Percentiles rank a stretch among this genome's conserved stretches.
phyloP scores from a whole-genome alignment of 371 early-diverging fungal genomes.

The Dinochytrium kinnereticum region DNA sequence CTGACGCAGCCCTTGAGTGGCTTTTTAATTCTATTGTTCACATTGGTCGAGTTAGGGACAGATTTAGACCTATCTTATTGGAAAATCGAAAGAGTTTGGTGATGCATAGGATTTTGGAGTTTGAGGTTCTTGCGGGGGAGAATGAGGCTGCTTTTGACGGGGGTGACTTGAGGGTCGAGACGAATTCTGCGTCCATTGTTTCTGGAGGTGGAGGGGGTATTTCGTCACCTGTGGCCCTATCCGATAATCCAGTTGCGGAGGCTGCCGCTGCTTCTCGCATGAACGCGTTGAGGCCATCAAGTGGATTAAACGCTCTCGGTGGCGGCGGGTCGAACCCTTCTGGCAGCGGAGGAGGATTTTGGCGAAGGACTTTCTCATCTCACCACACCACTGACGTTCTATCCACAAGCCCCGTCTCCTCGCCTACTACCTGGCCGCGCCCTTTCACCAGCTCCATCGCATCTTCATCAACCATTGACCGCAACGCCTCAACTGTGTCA shows the following conservation, averaged over 20 bases:
- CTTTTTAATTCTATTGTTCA: neutral
- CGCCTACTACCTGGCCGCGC: too few species aligned
- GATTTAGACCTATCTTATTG: neutral
- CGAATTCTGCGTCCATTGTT: neutral
- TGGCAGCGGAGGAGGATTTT: too few species aligned
- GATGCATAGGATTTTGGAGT: neutral
- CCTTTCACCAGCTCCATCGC: too few species aligned
- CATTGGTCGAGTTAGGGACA: neutral
- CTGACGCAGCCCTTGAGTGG: conserved; percentile 3
- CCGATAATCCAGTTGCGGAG: neutral
- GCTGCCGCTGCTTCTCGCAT: neutral
- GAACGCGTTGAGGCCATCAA: neutral
- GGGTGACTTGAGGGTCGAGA: neutral
- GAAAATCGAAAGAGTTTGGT: neutral
- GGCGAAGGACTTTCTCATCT: too few species aligned
- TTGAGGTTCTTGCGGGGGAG: neutral
- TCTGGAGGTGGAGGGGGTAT: neutral
- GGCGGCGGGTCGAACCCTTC: too few species aligned
- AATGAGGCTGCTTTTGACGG: neutral
- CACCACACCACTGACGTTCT: too few species aligned
- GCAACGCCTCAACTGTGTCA: too few species aligned
- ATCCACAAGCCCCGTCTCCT: too few species aligned
- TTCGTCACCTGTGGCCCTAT: neutral
- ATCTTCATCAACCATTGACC: too few species aligned
- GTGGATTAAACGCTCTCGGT: too few species aligned